phyloP scores from a whole-genome alignment of 108 stramenopile genomes.

The Cyclotella distinguenda region DNA sequence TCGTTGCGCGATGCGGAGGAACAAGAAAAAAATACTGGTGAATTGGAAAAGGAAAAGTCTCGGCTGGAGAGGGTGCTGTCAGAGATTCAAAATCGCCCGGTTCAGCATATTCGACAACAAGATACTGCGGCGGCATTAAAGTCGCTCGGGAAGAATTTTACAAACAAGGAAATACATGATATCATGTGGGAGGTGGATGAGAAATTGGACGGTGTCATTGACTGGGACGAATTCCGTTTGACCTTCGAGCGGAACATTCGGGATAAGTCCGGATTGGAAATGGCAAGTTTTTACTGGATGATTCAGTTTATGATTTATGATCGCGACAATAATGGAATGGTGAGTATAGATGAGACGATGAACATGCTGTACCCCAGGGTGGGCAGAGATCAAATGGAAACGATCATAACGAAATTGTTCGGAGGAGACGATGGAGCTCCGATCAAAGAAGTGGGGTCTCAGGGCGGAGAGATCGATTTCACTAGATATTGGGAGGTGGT shows the following conservation, averaged over 20 bases:
- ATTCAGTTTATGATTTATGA: constrained; percentile 93
- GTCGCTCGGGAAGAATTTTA: constrained; percentile 57
- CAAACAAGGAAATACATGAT: constrained; percentile 78
- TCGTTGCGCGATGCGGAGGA: constrained; percentile 11
- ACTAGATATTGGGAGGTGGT: constrained; percentile 64
- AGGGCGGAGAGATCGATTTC: constrained; percentile 81
- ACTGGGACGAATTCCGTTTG: constrained; percentile 87
- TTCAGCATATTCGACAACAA: constrained; percentile 47
- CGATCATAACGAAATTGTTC: constrained; percentile 46
- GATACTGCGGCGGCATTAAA: constrained; percentile 73
- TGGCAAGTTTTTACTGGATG: constrained; percentile 78
- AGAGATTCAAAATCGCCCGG: constrained; percentile 31
- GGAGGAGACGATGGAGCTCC: constrained; percentile 53
- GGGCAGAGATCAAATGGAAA: constrained; percentile 73
- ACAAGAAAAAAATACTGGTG: constrained; percentile 8
- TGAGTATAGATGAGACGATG: constrained; percentile 90
- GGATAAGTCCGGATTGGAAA: constrained; percentile 84
- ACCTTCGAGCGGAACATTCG: constrained; percentile 86
- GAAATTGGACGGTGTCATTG: constrained; percentile 81
- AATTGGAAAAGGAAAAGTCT: constrained; percentile 29
- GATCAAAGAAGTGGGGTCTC: constrained; percentile 68
- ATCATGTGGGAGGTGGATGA: constrained; percentile 95
- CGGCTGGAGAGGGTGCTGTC: constrained; percentile 29
- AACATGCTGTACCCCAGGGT: constrained; percentile 87
- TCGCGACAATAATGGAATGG: constrained; percentile 60